Percentiles rank a stretch among this genome's conserved stretches.
Conservation (phyloP, 148 eudicot species). For the Nyssa sinensis region DNA sequence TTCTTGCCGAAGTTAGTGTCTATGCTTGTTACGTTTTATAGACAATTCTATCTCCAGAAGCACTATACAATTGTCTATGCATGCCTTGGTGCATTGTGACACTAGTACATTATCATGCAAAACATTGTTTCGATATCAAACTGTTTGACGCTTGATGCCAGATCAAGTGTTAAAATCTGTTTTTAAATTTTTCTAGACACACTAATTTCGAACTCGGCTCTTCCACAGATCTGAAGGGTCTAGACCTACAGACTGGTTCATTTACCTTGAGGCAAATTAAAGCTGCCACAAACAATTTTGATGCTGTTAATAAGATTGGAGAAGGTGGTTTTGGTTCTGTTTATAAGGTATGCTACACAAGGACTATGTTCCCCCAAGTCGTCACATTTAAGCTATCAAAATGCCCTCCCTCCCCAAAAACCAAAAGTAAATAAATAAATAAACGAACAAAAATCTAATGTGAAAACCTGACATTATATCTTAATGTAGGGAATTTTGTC, state of each 20-base stretch:
- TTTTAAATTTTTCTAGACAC: not conserved
- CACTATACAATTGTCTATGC: too few relatives aligned
- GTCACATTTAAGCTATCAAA: not conserved
- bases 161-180: not conserved
- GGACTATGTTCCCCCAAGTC: not conserved
- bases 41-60: not conserved
- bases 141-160: not conserved
- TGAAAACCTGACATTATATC: not conserved
- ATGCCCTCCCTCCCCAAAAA: too few relatives aligned
- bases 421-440: too few relatives aligned
- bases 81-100: not conserved
- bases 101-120: not conserved
- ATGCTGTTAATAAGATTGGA: conserved; percentile 40
- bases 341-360: conserved; percentile 29
- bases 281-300: conserved; percentile 44
- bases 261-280: conserved; percentile 40
- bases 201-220: not conserved
- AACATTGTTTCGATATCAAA: not conserved
- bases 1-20: not conserved
- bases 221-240: conserved; percentile 34
- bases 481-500: conserved; percentile 34
- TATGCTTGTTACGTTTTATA: too few relatives aligned
- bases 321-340: conserved; percentile 53
- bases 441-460: too few relatives aligned
- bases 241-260: conserved; percentile 34